These are phyloP conservation scores for Linanthus parryae DNA, from an alignment of 148 eudicot genomes.

Conservation along the genomic window DNA sequence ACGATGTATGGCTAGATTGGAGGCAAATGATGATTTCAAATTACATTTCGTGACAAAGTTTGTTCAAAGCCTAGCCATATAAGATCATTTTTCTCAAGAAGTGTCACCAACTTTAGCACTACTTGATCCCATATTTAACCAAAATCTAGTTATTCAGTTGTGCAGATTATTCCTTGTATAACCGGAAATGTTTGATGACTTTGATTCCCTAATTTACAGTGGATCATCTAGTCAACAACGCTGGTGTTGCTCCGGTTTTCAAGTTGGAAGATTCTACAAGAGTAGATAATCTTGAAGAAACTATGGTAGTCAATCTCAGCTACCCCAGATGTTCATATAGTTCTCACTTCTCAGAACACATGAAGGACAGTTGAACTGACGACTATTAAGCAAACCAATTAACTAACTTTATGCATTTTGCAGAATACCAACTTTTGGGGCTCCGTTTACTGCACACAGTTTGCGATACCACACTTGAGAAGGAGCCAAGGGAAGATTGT, in stretches of 20 bases:
- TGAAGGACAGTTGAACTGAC: not conserved
- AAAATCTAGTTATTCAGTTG: too few relatives aligned
- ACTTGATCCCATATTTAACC: not conserved
- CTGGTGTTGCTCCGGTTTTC: conserved; percentile 35
- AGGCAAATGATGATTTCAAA: too few relatives aligned
- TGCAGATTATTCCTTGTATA: too few relatives aligned
- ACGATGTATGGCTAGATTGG: too few relatives aligned
- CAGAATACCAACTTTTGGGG: conserved; percentile 76
- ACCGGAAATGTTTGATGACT: not conserved
- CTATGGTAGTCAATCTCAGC: conserved; percentile 31
- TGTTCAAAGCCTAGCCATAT: too few relatives aligned
- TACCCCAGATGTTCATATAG: not conserved
- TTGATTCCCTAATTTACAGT: conserved; percentile 29
- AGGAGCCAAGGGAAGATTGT: conserved; percentile 43
- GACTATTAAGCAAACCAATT: too few relatives aligned
- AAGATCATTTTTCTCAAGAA: not conserved
- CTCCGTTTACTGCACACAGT: conserved; percentile 37
- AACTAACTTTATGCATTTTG: not conserved
- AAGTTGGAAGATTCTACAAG: conserved; percentile 41
- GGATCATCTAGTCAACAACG: conserved; percentile 67
- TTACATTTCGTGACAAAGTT: too few relatives aligned
- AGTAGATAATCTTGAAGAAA: conserved; percentile 19
- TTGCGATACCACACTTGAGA: conserved; percentile 45
- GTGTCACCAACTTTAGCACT: not conserved
- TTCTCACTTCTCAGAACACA: not conserved